Evolutionary conservation across 192 early-diverging fungal species (phyloP).

Genomic region (Jimgerdemannia flammicorona): DNA sequence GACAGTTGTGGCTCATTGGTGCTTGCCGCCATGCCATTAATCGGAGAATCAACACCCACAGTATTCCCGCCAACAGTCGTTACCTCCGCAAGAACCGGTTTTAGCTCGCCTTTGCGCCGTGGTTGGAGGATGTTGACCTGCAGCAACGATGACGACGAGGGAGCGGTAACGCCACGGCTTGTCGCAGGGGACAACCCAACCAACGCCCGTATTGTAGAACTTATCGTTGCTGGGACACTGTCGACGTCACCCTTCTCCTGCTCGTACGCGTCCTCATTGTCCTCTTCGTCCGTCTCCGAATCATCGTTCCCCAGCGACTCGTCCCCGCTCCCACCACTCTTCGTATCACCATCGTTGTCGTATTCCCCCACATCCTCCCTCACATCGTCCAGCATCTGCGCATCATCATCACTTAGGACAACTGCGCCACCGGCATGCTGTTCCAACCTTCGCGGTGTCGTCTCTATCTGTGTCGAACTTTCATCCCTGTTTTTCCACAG

Average conservation of each 20-base stretch:
- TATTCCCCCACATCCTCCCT: conserved; percentile 9
- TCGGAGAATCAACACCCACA: too few species aligned
- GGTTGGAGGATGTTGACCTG: background rate
- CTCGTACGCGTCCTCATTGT: background rate
- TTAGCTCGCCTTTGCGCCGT: background rate
- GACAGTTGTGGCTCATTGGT: too few species aligned
- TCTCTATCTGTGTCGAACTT: too few species aligned
- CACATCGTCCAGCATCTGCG: conserved; percentile 10
- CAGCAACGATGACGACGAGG: background rate
- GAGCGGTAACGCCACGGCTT: background rate
- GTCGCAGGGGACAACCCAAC: background rate
- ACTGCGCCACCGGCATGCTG: too few species aligned
- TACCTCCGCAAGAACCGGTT: background rate
- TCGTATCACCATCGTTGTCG: conserved; percentile 2
- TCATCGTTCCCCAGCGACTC: conserved; percentile 1
- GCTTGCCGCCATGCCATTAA: too few species aligned
- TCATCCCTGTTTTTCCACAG: too few species aligned
- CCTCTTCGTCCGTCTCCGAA: background rate
- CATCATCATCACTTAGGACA: conserved; percentile 16
- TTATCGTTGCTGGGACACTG: background rate
- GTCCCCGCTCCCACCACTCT: conserved; percentile 5
- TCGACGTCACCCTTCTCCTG: background rate
- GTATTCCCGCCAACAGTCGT: too few species aligned
- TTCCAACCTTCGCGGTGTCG: too few species aligned
- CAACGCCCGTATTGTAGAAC: background rate